These are phyloP conservation scores for Pythium chondricola DNA, from an alignment of 352 stramenopile genomes.

Conservation along the genomic window DNA sequence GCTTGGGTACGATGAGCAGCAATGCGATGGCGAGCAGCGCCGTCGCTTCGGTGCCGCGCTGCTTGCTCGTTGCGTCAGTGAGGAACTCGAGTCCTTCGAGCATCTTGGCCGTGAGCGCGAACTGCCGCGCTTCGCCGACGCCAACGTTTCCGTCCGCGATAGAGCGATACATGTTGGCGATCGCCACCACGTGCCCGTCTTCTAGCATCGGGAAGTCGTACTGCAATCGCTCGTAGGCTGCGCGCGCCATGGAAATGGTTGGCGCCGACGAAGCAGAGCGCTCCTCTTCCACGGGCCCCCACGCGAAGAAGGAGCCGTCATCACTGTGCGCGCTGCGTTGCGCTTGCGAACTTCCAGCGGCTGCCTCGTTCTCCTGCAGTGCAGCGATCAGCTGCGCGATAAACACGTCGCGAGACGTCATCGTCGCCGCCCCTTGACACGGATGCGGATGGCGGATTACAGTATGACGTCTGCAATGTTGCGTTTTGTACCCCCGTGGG, in stretches of 20 bases:
- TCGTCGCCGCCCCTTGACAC: background rate
- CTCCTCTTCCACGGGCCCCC: background rate
- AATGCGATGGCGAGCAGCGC: conserved; percentile 35
- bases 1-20: conserved; percentile 32
- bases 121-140: conserved; percentile 1
- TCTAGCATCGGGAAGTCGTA: conserved; percentile 46
- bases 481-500: no score
- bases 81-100: conserved; percentile 42
- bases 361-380: conserved; percentile 39
- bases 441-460: no score
- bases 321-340: no score
- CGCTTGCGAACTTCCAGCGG: no score
- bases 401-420: conserved; percentile 32
- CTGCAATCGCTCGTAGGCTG: conserved; percentile 43
- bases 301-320: background rate
- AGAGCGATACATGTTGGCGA: conserved; percentile 35
- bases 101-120: conserved; percentile 33
- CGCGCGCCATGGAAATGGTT: conserved; percentile 13
- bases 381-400: conserved; percentile 51
- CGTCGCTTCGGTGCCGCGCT: conserved; percentile 24
- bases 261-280: background rate
- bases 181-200: conserved; percentile 28
- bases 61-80: conserved; percentile 25
- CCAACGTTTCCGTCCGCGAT: conserved; percentile 12
- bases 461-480: no score